Evolutionary conservation across 805 yeast genomes (phyloP).

Genomic region (Lipomyces spencermartinsiae): DNA sequence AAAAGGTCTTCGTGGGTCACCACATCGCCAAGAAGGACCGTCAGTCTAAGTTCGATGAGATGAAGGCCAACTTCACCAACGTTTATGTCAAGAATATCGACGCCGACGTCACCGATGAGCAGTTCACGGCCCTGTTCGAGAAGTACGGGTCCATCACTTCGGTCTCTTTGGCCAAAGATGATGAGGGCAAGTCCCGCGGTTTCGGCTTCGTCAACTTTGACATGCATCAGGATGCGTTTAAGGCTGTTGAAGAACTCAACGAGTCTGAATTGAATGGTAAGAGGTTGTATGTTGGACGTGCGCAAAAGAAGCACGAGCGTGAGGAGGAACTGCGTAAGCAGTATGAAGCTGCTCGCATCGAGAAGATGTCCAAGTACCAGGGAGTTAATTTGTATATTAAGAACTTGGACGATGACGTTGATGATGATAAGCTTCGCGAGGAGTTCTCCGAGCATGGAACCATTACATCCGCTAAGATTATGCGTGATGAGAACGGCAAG

Average conservation of each 20-base stretch:
- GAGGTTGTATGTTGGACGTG: constrained; percentile 93
- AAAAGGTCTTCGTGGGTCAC: constrained; percentile 93
- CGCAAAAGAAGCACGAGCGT: constrained; percentile 99
- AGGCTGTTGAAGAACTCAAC: constrained; percentile 91
- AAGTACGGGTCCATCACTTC: constrained; percentile 84
- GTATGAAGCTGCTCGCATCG: constrained; percentile 89
- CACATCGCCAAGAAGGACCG: constrained; percentile 94
- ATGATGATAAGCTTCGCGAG: constrained; percentile 88
- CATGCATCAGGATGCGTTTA: constrained; percentile 82
- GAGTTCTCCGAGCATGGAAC: constrained; percentile 93
- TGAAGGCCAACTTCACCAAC: constrained; percentile 93
- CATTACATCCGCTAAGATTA: constrained; percentile 94
- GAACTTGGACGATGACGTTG: constrained; percentile 92
- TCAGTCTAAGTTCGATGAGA: constrained; percentile 87
- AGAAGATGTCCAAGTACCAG: constrained; percentile 91
- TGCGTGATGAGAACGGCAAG: constrained; percentile 93
- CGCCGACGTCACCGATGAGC: constrained; percentile 58
- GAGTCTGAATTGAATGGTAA: constrained; percentile 85
- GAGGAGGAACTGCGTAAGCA: constrained; percentile 92
- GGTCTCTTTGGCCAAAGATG: constrained; percentile 76
- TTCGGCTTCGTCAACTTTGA: constrained; percentile 95
- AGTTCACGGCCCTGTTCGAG: constrained; percentile 71
- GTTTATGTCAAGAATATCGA: constrained; percentile 92
- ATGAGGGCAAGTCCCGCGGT: constrained; percentile 89
- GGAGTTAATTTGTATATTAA: constrained; percentile 96